These are phyloP conservation scores for Haplosporangium gracile DNA, from an alignment of 192 early-diverging fungal species.

Conservation along the genomic window DNA sequence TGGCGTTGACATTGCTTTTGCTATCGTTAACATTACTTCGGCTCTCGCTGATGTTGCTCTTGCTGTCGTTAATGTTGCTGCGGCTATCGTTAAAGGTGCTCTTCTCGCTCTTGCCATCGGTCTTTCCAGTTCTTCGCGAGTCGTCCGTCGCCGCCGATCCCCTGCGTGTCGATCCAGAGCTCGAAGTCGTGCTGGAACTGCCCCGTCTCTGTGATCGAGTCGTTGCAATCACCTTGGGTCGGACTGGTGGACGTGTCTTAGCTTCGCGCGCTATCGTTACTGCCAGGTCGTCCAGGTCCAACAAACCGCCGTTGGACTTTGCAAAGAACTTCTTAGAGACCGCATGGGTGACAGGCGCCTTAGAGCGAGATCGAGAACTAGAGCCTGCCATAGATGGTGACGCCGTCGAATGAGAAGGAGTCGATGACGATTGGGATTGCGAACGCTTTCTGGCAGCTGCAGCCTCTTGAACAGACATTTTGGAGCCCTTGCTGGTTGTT, in stretches of 20 bases:
- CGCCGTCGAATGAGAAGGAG: not conserved
- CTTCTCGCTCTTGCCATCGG: constrained; percentile 20
- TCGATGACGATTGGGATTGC: constrained; percentile 3
- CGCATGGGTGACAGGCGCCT: constrained; percentile 23
- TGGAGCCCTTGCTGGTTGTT: constrained; percentile 9
- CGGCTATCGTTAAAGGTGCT: not conserved
- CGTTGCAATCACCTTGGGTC: not conserved
- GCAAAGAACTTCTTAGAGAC: constrained; percentile 33
- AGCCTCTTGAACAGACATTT: constrained; percentile 1
- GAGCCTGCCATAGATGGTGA: not conserved
- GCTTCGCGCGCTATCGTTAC: constrained; percentile 37
- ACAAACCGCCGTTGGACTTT: constrained; percentile 31
- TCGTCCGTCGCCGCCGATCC: not conserved
- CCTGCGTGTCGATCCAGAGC: constrained; percentile 9
- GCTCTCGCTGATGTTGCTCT: not conserved
- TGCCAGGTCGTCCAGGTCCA: constrained; percentile 45
- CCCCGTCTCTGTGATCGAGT: not conserved
- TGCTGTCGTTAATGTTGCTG: not conserved
- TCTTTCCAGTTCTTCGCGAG: not conserved
- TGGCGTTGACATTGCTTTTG: not conserved
- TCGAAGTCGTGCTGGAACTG: constrained; percentile 9
- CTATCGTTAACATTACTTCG: not conserved
- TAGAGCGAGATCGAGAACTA: not conserved
- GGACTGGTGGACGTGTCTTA: constrained; percentile 1
- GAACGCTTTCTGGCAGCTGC: not conserved